Evolutionary conservation across 148 eudicot genomes (phyloP).

Genomic region (Euryodendron excelsum): DNA sequence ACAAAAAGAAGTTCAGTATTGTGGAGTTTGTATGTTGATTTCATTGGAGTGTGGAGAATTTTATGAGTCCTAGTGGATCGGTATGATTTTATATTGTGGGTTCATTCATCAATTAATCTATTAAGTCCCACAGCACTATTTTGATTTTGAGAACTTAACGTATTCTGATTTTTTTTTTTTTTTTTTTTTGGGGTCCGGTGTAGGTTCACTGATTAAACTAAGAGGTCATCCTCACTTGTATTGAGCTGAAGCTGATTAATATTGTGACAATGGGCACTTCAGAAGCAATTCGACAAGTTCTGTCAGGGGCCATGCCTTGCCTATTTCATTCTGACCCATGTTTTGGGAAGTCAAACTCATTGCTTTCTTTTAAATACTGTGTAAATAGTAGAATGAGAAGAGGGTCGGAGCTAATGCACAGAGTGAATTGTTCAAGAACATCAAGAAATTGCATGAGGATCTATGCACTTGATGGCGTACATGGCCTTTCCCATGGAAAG

Average conservation of each 20-base stretch:
- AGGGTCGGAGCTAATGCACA: constrained; percentile 1
- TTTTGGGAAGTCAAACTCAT: constrained; percentile 20
- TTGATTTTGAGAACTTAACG: not conserved
- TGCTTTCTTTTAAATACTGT: constrained; percentile 15
- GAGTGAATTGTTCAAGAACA: constrained; percentile 10
- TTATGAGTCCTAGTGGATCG: not conserved
- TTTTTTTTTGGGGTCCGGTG: not conserved
- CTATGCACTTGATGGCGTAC: constrained; percentile 5
- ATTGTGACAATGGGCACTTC: constrained; percentile 25
- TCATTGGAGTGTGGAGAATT: not conserved
- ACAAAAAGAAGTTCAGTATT: not conserved
- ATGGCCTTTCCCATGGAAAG: constrained; percentile 9
- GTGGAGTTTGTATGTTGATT: not conserved
- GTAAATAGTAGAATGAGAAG: constrained; percentile 2
- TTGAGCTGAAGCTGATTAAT: constrained; percentile 16
- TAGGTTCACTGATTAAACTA: constrained; percentile 13
- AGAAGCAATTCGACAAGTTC: constrained; percentile 29
- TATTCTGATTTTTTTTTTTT: too few species aligned
- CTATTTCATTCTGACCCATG: constrained; percentile 8
- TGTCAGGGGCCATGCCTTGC: constrained; percentile 21
- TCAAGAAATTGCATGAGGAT: constrained; percentile 8
- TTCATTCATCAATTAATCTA: not conserved
- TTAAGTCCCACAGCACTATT: not conserved
- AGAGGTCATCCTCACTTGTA: not conserved
- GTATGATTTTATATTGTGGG: not conserved